Base-by-base conservation (phyloP, 495 filamentous ascomycete species). In the Talaromyces wortmannii region DNA sequence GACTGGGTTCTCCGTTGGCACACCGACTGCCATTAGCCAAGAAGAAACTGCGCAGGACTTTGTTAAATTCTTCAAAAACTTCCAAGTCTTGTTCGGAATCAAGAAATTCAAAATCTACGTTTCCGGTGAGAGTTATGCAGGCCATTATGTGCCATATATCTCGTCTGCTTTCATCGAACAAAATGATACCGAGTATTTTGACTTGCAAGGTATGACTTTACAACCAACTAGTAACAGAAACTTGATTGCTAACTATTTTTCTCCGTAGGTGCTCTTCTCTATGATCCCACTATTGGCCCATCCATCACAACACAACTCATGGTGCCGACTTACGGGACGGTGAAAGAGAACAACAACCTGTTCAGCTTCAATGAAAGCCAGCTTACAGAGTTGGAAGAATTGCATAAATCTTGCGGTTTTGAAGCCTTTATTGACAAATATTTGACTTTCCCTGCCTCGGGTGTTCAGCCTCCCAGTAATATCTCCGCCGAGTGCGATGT, bases 51-150 rank as follows among this genome's bases (percentile, higher is more conserved):
- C 81, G 0, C 62, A 75, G 55, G 76, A 86, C 45, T 87, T 87
- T 62, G 52, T 82, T 6, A 78, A 79, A 50, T 86, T 85, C 68
- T 86, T 77, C 65, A 81, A 81, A 70, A 86, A 85, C 64, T 86
- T 82, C 59, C 66, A 83, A 17, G 66, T 82, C 47, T 75, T 71
- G 0, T 87, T 86, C 54, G 79, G 76, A 5, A 75, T 86, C 56
- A 76, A 84, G 57, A 78, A 78, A 53, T 78, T 71, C 64, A 84
- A 82, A 64, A 76, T 86, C 48, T 85, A 78, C 53, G 73, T 86
- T 45, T 78, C 83, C 2, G 83, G 84, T 10, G 83, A 86, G 61
- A 78, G 73, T 55, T 86, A 84, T 66, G 78, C 74, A 16, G 78
- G 78, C 7, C 66, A 70, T 45, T 83, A 80, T 56, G 78, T 83